These are phyloP conservation scores for Mycena alexandri DNA, from an alignment of 768 basidiomycete species.

Conservation along the genomic window DNA sequence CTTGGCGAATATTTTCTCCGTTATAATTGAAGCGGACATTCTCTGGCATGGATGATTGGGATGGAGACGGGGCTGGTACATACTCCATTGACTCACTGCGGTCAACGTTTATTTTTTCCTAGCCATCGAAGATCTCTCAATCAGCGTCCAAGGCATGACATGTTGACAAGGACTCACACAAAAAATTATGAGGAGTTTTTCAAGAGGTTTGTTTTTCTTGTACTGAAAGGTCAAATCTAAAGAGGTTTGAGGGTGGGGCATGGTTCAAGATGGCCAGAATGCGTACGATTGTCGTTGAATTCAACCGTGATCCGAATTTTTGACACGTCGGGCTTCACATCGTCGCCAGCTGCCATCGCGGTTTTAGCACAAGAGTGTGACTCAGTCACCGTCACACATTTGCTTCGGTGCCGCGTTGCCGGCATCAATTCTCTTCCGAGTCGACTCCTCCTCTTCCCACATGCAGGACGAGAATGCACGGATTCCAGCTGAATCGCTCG, in stretches of 20 bases:
- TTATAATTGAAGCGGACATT: conserved; percentile 3
- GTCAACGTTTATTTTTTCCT: conserved; percentile 16
- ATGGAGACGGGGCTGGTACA: background rate
- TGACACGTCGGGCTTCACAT: conserved; percentile 24
- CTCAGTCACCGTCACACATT: background rate
- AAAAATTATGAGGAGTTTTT: conserved; percentile 2
- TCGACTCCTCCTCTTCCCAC: too few species aligned
- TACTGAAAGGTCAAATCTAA: conserved; percentile 10
- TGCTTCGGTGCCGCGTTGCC: too few species aligned
- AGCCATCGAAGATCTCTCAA: background rate
- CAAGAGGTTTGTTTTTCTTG: conserved; percentile 21
- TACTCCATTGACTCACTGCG: conserved; percentile 1
- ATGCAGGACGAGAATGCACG: too few species aligned
- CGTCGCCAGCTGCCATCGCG: conserved; percentile 13
- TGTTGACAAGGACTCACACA: conserved; percentile 4
- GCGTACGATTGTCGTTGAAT: conserved; percentile 8
- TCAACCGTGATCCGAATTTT: conserved; percentile 5
- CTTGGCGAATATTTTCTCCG: background rate
- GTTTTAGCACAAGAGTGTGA: background rate
- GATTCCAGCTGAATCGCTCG: too few species aligned
- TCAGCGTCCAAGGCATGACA: background rate
- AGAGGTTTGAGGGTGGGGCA: background rate
- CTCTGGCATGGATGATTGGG: background rate
- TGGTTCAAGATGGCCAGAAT: too few species aligned
- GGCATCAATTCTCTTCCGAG: too few species aligned